phyloP scores from a whole-genome alignment of 179 eudicot genomes.

The Actinidia arguta region DNA sequence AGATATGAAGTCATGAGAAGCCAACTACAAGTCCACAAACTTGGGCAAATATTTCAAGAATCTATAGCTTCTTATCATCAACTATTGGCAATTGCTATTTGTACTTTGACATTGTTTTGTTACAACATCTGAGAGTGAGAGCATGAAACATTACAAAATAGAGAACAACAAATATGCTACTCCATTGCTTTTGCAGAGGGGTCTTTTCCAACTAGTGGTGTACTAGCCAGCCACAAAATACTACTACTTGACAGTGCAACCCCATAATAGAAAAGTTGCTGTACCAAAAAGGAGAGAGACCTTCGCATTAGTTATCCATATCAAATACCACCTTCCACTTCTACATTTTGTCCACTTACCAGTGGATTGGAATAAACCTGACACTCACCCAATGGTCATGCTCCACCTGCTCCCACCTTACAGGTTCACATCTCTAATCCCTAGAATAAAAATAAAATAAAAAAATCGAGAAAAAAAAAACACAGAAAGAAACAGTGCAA shows the following conservation, averaged over 20 bases:
- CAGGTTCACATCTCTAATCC: neutral
- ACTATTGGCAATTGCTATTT: too few relatives aligned
- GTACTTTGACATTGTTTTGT: too few relatives aligned
- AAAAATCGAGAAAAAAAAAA: too few relatives aligned
- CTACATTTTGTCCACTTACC: neutral
- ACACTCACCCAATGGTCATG: neutral
- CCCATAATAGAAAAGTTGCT: neutral
- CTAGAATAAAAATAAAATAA: neutral
- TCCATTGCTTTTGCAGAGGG: neutral
- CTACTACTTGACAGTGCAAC: neutral
- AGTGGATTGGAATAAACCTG: neutral
- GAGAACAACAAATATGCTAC: neutral
- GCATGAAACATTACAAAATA: too few relatives aligned
- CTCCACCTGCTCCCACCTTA: neutral
- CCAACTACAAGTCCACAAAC: too few relatives aligned
- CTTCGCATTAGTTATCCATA: too few relatives aligned
- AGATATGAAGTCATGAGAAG: too few relatives aligned
- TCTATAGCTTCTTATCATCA: too few relatives aligned
- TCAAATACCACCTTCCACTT: neutral
- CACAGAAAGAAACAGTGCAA: too few relatives aligned
- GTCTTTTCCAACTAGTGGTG: neutral
- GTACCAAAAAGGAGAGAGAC: too few relatives aligned
- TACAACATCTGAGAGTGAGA: too few relatives aligned
- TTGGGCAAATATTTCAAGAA: too few relatives aligned
- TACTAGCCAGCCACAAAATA: neutral